A percentile compares a stretch with the other conserved stretches of the same genome.
Evolutionary conservation across 495 filamentous ascomycete species (phyloP).

Genomic region (Thozetella sp.): DNA sequence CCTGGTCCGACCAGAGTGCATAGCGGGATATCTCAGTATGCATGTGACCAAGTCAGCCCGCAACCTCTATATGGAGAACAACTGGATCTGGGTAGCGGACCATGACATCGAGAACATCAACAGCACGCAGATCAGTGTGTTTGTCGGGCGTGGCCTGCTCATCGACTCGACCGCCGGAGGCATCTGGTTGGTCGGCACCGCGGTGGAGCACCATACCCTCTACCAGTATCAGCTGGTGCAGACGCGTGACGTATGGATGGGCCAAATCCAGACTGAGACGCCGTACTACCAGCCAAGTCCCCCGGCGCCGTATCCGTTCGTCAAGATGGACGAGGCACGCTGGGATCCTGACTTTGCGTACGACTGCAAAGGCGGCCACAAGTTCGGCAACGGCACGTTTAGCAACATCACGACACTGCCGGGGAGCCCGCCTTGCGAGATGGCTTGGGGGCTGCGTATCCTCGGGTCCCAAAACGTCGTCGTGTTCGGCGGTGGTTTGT

Average conservation of each 20-base stretch:
- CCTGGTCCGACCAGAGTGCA: constrained; percentile 55
- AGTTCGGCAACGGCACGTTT: constrained; percentile 57
- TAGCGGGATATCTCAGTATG: constrained; percentile 76
- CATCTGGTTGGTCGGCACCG: constrained; percentile 71
- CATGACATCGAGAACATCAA: constrained; percentile 76
- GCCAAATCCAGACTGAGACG: constrained; percentile 85
- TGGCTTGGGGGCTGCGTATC: constrained; percentile 80
- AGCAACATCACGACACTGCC: constrained; percentile 33
- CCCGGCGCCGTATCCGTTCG: constrained; percentile 65
- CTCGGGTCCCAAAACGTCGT: constrained; percentile 62
- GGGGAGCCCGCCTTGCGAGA: constrained; percentile 42
- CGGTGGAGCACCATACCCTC: constrained; percentile 81
- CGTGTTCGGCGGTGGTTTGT: constrained; percentile 76
- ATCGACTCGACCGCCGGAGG: constrained; percentile 57
- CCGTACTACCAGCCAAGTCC: constrained; percentile 91
- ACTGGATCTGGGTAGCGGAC: constrained; percentile 93
- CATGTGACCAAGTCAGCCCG: constrained; percentile 74
- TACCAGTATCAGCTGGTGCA: constrained; percentile 84
- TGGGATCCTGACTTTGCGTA: constrained; percentile 72
- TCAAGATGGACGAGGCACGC: constrained; percentile 58
- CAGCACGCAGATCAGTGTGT: constrained; percentile 76
- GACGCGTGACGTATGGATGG: constrained; percentile 80
- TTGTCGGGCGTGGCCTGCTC: constrained; percentile 82
- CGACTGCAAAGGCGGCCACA: constrained; percentile 26
- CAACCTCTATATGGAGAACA: constrained; percentile 81